phyloP scores from a whole-genome alignment of 2,329 filamentous ascomycete species.

The Penicillium decumbens region DNA sequence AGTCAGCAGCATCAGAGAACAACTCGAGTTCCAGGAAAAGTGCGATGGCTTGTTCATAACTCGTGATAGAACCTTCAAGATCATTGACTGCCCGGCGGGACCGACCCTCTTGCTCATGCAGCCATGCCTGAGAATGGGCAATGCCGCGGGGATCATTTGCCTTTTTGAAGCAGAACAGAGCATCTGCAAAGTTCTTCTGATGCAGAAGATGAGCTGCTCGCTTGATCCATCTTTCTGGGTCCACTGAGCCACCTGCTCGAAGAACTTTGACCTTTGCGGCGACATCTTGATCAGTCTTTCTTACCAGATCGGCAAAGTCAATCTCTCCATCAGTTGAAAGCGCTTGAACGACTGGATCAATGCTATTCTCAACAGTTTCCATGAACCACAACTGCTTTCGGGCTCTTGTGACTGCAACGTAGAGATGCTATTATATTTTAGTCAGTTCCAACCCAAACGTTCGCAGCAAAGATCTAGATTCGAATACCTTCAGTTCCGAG shows the following conservation, averaged over 20 bases:
- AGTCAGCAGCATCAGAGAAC: slow-evolving; percentile 6
- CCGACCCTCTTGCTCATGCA: slow-evolving; percentile 15
- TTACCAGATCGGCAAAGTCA: slow-evolving; percentile 17
- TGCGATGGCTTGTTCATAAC: slow-evolving; percentile 10
- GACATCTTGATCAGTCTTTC: slow-evolving; percentile 12
- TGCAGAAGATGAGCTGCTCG: slow-evolving; percentile 21
- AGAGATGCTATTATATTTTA: slow-evolving; percentile 21
- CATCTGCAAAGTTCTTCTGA: slow-evolving; percentile 19
- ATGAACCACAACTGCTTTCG: slow-evolving; percentile 24
- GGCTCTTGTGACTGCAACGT: slow-evolving; percentile 30
- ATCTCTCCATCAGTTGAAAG: slow-evolving; percentile 2
- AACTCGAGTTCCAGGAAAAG: slow-evolving; percentile 9
- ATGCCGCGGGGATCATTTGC: slow-evolving; percentile 12
- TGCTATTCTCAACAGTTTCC: slow-evolving; percentile 15
- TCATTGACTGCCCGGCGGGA: slow-evolving; percentile 5
- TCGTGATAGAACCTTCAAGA: slow-evolving; percentile 3
- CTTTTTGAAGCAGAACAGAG: slow-evolving; percentile 17
- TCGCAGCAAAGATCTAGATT: neutral
- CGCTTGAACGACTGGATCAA: slow-evolving; percentile 13
- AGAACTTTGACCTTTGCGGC: slow-evolving; percentile 15
- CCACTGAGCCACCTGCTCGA: slow-evolving; percentile 17
- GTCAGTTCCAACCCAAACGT: neutral
- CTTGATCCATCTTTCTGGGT: slow-evolving; percentile 19
- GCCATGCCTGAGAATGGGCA: slow-evolving; percentile 8
- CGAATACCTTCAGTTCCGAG: slow-evolving; percentile 12